A percentile compares a stretch with the other conserved stretches of the same genome.
These are phyloP conservation scores for Metroxylon sagu DNA, from an alignment of 176 grass and related monocot species.

Conservation along the genomic window DNA sequence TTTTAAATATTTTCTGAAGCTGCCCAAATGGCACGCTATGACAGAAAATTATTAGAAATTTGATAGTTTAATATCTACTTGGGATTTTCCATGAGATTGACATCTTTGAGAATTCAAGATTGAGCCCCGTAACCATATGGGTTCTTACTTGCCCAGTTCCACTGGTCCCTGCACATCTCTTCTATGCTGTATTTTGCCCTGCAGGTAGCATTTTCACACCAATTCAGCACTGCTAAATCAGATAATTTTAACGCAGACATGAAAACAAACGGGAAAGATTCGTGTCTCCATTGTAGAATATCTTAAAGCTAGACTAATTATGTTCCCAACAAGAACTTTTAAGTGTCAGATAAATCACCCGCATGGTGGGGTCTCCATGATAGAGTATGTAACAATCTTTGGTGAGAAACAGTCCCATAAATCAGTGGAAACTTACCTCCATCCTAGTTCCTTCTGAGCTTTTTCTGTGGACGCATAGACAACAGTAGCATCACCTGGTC, in stretches of 20 bases:
- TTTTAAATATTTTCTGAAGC: no score
- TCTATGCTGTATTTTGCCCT: slow-evolving; percentile 65
- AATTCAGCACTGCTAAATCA: no score
- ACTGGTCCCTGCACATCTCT: slow-evolving; percentile 93
- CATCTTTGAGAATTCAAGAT: slow-evolving; percentile 7
- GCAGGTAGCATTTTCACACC: slow-evolving; percentile 12
- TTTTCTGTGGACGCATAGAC: slow-evolving; percentile 78
- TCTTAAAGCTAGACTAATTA: not conserved
- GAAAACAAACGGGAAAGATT: not conserved
- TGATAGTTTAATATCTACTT: no score
- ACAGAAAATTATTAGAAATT: no score
- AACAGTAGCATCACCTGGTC: slow-evolving; percentile 65
- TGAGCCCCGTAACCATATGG: slow-evolving; percentile 45
- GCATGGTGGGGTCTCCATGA: not conserved
- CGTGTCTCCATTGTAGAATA: not conserved
- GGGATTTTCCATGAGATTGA: no score
- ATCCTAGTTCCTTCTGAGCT: slow-evolving; percentile 58
- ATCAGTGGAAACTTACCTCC: slow-evolving; percentile 41
- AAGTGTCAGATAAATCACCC: not conserved
- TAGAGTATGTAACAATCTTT: not conserved
- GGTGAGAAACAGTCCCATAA: no score
- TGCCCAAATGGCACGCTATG: no score
- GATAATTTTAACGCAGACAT: not conserved
- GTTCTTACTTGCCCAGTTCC: slow-evolving; percentile 90
- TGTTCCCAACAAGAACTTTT: not conserved